Evolutionary conservation across 202 grass and related monocot genomes (phyloP), one percentile per base, ranked within the genome.

Genomic region (Schoenoplectus triqueter): DNA sequence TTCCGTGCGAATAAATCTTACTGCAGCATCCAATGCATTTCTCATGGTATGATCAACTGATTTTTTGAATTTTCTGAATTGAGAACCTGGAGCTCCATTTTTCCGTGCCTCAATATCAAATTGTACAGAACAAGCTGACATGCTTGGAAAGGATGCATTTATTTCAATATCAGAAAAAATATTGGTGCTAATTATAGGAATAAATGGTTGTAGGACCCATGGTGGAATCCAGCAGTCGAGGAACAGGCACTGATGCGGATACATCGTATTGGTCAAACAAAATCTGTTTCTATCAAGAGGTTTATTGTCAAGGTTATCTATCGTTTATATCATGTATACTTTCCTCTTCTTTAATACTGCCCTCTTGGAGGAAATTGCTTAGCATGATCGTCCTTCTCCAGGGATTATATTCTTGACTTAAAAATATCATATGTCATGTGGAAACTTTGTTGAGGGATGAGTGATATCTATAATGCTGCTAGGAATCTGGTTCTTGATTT

Each of bases 1-100:
- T n/a, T n/a, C n/a, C n/a, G n/a, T n/a, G n/a, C n/a, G 95, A 83
- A 93, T 98, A 93, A 98, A 98, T 78, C 92, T 98, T 67, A 95
- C 91, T 18, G 95, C 95, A 66, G 95, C 95, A 79, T 93, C 95
- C 18, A 98, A 93, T 92, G 92, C 95, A 41, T 98, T 93, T 89
- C 88, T 98, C 44, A 98, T 98, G 95, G 95, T 98, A 98, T 84
- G 49, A 76, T 45, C 22, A 31, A 19, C 49, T 8, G 31, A 39
- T 68, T 42, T 63, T 22, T 48, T 82, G 15, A 39, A 21, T 41
- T 69, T 78, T 57, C 31, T 77, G 13, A 40, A 6, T 39, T 31
- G 31, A n/a, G 54, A 78, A 57, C 22, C 39, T 74, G 19, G 18
- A 31, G 69, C 48, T 52, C 10, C 70, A 74, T 41, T 56, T 77